A percentile compares a stretch with the other conserved stretches of the same genome.
Conservation (phyloP, 345 rosid genomes). For the Gossypium ekmanianum region DNA sequence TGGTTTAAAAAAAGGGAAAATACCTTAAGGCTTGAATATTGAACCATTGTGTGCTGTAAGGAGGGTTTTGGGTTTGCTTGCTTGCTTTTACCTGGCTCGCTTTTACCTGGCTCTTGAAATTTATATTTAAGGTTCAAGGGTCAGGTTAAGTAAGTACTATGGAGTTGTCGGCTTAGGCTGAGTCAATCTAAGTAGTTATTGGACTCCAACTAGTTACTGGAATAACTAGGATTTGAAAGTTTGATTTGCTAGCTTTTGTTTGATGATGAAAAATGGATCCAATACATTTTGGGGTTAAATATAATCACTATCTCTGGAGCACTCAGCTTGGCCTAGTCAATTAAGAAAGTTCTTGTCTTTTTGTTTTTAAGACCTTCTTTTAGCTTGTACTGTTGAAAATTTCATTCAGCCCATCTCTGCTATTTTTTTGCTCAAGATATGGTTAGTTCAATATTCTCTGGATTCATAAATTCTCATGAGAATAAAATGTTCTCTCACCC, state of each 20-base stretch:
- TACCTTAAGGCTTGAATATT: not conserved
- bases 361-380: not conserved
- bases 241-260: not conserved
- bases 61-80: not conserved
- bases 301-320: not conserved
- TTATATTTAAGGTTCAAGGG: not conserved
- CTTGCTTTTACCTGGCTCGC: not conserved
- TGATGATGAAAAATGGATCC: slow-evolving; percentile 6
- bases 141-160: not conserved
- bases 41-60: not conserved
- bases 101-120: not conserved
- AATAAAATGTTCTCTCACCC: not conserved
- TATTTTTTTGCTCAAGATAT: not conserved
- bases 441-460: not conserved
- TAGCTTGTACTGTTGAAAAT: not conserved
- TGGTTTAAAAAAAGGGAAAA: not conserved
- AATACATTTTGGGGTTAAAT: not conserved
- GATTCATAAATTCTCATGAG: slow-evolving; percentile 3
- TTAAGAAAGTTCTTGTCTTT: not conserved
- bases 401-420: not conserved
- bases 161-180: not conserved
- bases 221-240: not conserved
- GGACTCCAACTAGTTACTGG: not conserved
- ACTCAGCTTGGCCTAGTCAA: slow-evolving; percentile 2
- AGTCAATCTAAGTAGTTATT: not conserved